These are phyloP conservation scores for Alternaria postmessia DNA, from an alignment of 2,329 filamentous ascomycete genomes.

Conservation along the genomic window DNA sequence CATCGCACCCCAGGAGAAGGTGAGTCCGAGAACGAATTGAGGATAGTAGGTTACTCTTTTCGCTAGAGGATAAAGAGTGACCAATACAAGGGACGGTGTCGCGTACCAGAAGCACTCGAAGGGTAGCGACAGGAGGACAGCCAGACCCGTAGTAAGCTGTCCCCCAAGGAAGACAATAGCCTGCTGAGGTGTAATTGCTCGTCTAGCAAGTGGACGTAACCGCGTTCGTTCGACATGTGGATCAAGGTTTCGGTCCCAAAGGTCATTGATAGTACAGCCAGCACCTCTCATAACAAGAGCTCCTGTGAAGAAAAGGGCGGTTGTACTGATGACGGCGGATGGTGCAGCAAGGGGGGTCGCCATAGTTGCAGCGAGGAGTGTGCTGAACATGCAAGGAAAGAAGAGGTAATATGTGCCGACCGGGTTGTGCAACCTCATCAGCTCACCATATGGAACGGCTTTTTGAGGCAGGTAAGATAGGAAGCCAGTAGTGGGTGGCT, in stretches of 20 bases:
- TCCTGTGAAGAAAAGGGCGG: slow-evolving; percentile 74
- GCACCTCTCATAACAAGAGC: slow-evolving; percentile 87
- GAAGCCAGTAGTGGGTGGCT: slow-evolving; percentile 74
- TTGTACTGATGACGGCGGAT: slow-evolving; percentile 68
- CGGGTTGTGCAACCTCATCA: slow-evolving; percentile 82
- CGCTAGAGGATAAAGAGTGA: slow-evolving; percentile 79
- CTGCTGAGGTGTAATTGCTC: slow-evolving; percentile 75
- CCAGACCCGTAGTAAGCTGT: slow-evolving; percentile 77
- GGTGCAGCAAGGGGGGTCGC: slow-evolving; percentile 68
- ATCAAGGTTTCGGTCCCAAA: slow-evolving; percentile 89
- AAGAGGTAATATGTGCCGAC: slow-evolving; percentile 85
- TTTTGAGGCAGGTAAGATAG: slow-evolving; percentile 73
- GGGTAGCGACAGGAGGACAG: slow-evolving; percentile 78
- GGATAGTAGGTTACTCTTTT: slow-evolving; percentile 90
- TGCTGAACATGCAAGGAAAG: slow-evolving; percentile 86
- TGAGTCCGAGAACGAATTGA: slow-evolving; percentile 81
- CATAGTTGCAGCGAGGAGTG: slow-evolving; percentile 78
- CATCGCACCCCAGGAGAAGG: slow-evolving; percentile 88
- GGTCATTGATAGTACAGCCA: slow-evolving; percentile 88
- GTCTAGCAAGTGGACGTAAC: slow-evolving; percentile 80
- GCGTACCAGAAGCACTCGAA: slow-evolving; percentile 77
- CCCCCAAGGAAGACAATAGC: slow-evolving; percentile 76
- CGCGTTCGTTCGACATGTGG: slow-evolving; percentile 79
- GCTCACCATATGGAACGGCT: slow-evolving; percentile 81
- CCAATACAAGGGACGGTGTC: slow-evolving; percentile 76